Conservation (phyloP, 2,329 filamentous ascomycete species). For the Amesomyces nigricolor region DNA sequence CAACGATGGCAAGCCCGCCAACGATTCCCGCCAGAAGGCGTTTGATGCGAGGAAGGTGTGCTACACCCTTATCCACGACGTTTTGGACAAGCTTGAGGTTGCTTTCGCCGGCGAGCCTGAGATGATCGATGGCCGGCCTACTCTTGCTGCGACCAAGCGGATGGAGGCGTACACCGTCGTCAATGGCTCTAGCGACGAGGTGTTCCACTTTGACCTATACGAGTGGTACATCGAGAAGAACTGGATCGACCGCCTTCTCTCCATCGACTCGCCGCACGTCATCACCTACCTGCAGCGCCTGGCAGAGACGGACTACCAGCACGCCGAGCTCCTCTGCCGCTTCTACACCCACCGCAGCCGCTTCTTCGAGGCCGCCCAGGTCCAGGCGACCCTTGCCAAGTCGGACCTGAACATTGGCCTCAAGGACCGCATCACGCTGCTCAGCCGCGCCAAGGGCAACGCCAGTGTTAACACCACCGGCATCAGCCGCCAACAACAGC, state of each 20-base stretch:
- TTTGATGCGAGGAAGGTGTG: constrained; percentile 70
- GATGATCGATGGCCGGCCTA: constrained; percentile 70
- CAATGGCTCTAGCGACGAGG: constrained; percentile 79
- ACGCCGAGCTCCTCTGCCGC: constrained; percentile 86
- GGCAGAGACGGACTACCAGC: constrained; percentile 63
- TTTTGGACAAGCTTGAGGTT: constrained; percentile 70
- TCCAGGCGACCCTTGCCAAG: constrained; percentile 77
- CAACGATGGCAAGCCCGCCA: constrained; percentile 68
- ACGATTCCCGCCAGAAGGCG: constrained; percentile 62
- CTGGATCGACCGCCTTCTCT: constrained; percentile 78
- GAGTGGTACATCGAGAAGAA: constrained; percentile 91
- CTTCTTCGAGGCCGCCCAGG: constrained; percentile 81
- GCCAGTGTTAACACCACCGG: constrained; percentile 77
- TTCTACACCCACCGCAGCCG: constrained; percentile 82
- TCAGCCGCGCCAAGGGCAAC: constrained; percentile 87
- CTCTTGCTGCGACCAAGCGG: constrained; percentile 69
- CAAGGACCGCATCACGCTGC: constrained; percentile 79
- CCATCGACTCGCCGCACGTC: constrained; percentile 78
- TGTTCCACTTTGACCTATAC: constrained; percentile 94
- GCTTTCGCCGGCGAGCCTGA: constrained; percentile 64
- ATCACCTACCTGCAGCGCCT: constrained; percentile 78
- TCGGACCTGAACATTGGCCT: constrained; percentile 77
- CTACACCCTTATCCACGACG: constrained; percentile 82
- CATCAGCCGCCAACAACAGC: constrained; percentile 72
- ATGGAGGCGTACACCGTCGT: constrained; percentile 88